Conservation (phyloP, 495 filamentous ascomycete species). For the Lophium mytilinum region DNA sequence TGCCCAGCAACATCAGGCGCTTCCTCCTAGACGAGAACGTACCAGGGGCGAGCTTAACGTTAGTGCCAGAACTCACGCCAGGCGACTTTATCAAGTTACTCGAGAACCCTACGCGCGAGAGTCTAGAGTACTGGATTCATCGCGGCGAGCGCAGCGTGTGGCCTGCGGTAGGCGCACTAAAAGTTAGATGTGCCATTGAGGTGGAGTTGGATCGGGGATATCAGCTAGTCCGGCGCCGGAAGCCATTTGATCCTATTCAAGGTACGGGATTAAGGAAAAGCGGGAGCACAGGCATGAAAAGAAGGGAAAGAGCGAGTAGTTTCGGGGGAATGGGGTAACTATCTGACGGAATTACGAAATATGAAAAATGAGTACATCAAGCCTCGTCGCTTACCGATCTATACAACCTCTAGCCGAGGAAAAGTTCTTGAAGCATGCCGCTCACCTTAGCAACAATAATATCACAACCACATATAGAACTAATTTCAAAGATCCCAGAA, state of each 20-base stretch:
- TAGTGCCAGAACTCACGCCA: constrained; percentile 71
- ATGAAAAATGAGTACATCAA: no score
- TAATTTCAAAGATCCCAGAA: no score
- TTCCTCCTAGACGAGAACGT: constrained; percentile 84
- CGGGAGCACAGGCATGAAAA: constrained; percentile 14
- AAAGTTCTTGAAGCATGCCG: no score
- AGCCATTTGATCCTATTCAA: constrained; percentile 36
- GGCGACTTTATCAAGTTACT: constrained; percentile 67
- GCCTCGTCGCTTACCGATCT: no score
- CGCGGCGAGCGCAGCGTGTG: constrained; percentile 82
- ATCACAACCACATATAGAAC: no score
- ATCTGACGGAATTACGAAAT: neutral
- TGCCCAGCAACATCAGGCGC: constrained; percentile 61
- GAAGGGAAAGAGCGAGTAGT: constrained; percentile 22
- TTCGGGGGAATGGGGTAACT: constrained; percentile 15
- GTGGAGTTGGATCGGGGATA: constrained; percentile 78
- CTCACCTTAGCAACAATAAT: no score
- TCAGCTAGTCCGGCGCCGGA: constrained; percentile 60
- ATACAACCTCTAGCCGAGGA: no score
- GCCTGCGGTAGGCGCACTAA: constrained; percentile 80
- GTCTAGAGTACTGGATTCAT: constrained; percentile 76
- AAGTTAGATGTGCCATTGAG: constrained; percentile 78
- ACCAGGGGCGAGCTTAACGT: constrained; percentile 68
- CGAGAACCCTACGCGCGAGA: constrained; percentile 67
- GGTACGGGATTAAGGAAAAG: constrained; percentile 16